Percentiles rank a stretch among this genome's conserved stretches.
Conservation (phyloP, 2,329 filamentous ascomycete species). For the Apiospora pterosperma region DNA sequence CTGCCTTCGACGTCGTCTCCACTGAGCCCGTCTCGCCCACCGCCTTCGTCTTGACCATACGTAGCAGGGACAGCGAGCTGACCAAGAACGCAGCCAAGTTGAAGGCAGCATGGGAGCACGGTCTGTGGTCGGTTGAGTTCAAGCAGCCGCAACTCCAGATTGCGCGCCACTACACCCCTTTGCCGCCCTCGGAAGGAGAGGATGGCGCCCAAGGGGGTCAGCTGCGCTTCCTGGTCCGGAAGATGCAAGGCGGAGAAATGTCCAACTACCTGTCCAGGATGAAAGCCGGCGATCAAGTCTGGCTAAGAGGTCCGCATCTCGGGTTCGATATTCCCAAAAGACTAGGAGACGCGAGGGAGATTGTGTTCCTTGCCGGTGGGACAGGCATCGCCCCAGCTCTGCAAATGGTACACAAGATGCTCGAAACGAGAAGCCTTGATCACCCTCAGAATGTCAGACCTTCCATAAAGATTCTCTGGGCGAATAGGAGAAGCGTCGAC, state of each 20-base stretch:
- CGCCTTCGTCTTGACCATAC: conserved; percentile 66
- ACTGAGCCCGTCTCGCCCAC: conserved; percentile 63
- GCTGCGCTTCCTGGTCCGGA: conserved; percentile 75
- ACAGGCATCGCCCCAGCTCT: conserved; percentile 90
- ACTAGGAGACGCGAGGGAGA: conserved; percentile 37
- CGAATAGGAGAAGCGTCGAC: conserved; percentile 65
- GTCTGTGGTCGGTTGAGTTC: conserved; percentile 85
- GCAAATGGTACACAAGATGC: conserved; percentile 68
- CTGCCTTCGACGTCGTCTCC: conserved; percentile 60
- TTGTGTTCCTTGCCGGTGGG: conserved; percentile 87
- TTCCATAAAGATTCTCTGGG: conserved; percentile 76
- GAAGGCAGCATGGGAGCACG: conserved; percentile 51
- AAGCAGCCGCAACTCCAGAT: conserved; percentile 96
- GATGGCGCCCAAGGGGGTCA: conserved; percentile 34
- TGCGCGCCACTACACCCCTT: conserved; percentile 83
- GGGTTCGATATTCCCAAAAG: conserved; percentile 54
- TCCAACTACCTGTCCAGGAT: conserved; percentile 74
- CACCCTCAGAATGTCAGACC: conserved; percentile 21
- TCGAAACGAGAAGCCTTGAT: conserved; percentile 32
- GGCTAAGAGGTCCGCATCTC: conserved; percentile 73
- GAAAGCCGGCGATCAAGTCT: conserved; percentile 59
- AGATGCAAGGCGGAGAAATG: conserved; percentile 77
- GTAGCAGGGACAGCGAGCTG: conserved; percentile 32
- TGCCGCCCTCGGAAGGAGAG: conserved; percentile 53
- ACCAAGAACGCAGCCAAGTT: conserved; percentile 15